Conservation (phyloP, 2,329 filamentous ascomycete genomes). For the Neofusicoccum laricinum region DNA sequence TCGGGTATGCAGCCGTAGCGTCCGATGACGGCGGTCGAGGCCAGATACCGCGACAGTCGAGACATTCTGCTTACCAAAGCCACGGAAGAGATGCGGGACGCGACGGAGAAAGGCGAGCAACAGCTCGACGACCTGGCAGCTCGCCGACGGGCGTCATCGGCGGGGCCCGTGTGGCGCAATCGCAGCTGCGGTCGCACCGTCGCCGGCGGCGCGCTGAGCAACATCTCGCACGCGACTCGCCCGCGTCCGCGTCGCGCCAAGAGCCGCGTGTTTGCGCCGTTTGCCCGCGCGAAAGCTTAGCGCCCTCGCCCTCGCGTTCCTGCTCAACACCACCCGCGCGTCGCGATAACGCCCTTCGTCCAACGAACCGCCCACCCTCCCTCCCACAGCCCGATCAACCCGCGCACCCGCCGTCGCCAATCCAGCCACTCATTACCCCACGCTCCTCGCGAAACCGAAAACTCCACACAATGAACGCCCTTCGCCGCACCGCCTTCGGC, state of each 20-base stretch:
- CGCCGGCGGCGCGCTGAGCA: neutral
- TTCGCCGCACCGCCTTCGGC: slow-evolving; percentile 38
- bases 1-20: neutral
- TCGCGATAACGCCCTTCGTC: neutral
- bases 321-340: slow-evolving; percentile 6
- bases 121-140: neutral
- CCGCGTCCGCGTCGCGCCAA: neutral
- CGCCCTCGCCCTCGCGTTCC: neutral
- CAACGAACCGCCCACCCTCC: neutral
- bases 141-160: slow-evolving; percentile 1
- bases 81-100: neutral
- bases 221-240: neutral
- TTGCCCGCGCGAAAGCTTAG: neutral
- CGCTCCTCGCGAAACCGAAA: neutral
- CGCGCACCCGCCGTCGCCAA: neutral
- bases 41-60: neutral
- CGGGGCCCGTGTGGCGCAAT: neutral
- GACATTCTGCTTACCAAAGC: neutral
- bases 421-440: neutral
- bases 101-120: neutral
- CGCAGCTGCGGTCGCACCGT: neutral
- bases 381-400: neutral
- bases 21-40: neutral
- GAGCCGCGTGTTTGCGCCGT: neutral
- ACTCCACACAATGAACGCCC: neutral